Conservation (phyloP, 495 filamentous ascomycete genomes). For the Xylaria castorea region DNA sequence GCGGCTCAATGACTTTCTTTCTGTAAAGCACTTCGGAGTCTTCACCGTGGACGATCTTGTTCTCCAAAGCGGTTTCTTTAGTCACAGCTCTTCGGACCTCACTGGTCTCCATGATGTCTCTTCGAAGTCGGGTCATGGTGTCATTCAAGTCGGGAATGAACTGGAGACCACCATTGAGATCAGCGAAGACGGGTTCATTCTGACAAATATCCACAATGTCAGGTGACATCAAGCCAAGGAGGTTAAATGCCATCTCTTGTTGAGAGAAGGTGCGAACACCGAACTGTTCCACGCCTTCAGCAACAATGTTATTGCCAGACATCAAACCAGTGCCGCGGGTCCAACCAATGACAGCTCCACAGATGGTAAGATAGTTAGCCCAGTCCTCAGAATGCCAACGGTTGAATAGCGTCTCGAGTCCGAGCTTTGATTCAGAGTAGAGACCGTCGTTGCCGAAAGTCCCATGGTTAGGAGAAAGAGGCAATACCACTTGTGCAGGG, state of each 20-base stretch:
- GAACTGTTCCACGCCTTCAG: conserved; percentile 93
- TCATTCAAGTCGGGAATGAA: conserved; percentile 98
- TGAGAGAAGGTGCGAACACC: conserved; percentile 98
- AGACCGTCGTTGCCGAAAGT: conserved; percentile 98
- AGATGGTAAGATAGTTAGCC: conserved; percentile 97
- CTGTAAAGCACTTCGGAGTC: conserved; percentile 91
- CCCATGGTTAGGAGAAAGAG: conserved; percentile 96
- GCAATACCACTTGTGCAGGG: conserved; percentile 94
- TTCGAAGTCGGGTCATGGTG: conserved; percentile 86
- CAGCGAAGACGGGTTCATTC: conserved; percentile 91
- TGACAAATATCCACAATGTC: conserved; percentile 96
- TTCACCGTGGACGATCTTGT: conserved; percentile 96
- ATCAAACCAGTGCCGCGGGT: conserved; percentile 98
- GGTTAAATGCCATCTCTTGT: conserved; percentile 99
- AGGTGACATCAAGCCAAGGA: conserved; percentile 95
- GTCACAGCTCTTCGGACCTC: conserved; percentile 93
- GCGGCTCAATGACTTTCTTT: conserved; percentile 88
- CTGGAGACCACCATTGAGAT: conserved; percentile 96
- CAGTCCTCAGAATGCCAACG: conserved; percentile 98
- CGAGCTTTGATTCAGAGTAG: conserved; percentile 98
- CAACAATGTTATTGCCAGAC: conserved; percentile 97
- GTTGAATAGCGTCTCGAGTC: conserved; percentile 96
- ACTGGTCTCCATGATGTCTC: conserved; percentile 90
- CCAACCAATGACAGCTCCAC: conserved; percentile 98
- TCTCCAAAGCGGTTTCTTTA: conserved; percentile 94